These are phyloP conservation scores for Sabuloglossum arenarium DNA, from an alignment of 495 filamentous ascomycete species.

Conservation along the genomic window DNA sequence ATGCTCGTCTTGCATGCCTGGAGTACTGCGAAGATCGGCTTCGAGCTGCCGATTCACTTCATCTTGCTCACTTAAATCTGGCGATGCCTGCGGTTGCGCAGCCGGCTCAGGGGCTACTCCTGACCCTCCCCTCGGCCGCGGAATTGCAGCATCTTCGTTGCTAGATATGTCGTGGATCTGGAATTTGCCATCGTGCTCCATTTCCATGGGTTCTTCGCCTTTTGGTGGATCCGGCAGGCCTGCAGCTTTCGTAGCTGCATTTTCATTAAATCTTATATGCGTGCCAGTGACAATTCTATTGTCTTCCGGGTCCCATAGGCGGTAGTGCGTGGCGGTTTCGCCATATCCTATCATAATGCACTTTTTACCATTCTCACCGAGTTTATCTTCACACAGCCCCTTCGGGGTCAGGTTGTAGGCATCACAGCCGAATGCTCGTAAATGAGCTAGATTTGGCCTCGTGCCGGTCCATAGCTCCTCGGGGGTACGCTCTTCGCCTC, in stretches of 20 bases:
- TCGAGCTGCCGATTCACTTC: not conserved
- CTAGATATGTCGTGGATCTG: not conserved
- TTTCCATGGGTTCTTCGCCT: not conserved
- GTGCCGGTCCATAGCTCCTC: not conserved
- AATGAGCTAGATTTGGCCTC: not conserved
- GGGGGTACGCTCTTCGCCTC: not conserved
- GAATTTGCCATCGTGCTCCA: not conserved
- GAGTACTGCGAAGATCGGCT: not conserved
- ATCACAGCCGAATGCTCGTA: slow-evolving; percentile 1
- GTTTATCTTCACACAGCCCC: not conserved
- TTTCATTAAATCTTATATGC: not conserved
- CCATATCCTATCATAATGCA: slow-evolving; percentile 2
- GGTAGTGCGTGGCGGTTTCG: not conserved
- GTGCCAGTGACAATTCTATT: not conserved
- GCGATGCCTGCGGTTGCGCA: not conserved
- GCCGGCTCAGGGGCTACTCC: not conserved
- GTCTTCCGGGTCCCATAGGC: not conserved
- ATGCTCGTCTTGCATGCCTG: not conserved
- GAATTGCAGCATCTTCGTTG: not conserved
- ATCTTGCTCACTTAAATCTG: not conserved
- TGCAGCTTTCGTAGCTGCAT: not conserved
- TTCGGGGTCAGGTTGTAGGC: not conserved
- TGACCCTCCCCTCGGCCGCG: not conserved
- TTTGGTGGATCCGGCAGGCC: not conserved
- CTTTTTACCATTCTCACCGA: not conserved